A percentile compares a stretch with the other conserved stretches of the same genome.
phyloP scores from a whole-genome alignment of 164 flowering plant species.

The Buxus sempervirens region DNA sequence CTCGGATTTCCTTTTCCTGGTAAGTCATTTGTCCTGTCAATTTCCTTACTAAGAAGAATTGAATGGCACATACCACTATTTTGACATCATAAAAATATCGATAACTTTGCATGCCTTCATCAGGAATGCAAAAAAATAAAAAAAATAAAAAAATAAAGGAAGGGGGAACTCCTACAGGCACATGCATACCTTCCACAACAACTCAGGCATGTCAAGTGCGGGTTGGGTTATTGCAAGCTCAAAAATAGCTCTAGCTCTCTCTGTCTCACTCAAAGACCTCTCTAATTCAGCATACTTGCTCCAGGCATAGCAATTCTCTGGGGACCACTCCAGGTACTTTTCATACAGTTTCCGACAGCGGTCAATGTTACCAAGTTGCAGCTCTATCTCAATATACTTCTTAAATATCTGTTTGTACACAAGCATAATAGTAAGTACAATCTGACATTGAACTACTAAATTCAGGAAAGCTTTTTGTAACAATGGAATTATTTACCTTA shows the following conservation, averaged over 20 bases:
- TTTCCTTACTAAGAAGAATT: too few species aligned
- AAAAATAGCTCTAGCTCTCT: constrained; percentile 79
- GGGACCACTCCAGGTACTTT: constrained; percentile 90
- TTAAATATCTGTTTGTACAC: constrained; percentile 65
- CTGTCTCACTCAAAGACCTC: constrained; percentile 71
- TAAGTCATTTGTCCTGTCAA: too few species aligned
- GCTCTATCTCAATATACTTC: constrained; percentile 91
- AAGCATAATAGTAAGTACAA: constrained; percentile 9
- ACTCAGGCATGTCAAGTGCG: constrained; percentile 91
- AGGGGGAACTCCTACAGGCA: too few species aligned
- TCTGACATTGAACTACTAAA: neutral
- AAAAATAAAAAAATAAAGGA: too few species aligned
- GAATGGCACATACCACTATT: too few species aligned
- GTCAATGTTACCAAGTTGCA: constrained; percentile 83
- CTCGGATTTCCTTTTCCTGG: too few species aligned
- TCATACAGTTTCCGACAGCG: constrained; percentile 85
- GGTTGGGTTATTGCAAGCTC: constrained; percentile 94
- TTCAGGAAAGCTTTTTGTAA: neutral
- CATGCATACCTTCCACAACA: constrained; percentile 80
- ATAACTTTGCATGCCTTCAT: too few species aligned
- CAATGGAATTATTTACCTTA: constrained; percentile 45
- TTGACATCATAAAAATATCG: too few species aligned
- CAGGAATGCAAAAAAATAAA: too few species aligned
- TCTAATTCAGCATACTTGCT: constrained; percentile 90
- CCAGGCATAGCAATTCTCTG: constrained; percentile 98